phyloP scores from a whole-genome alignment of 2,329 filamentous ascomycete species.

The Colletotrichum musicola region DNA sequence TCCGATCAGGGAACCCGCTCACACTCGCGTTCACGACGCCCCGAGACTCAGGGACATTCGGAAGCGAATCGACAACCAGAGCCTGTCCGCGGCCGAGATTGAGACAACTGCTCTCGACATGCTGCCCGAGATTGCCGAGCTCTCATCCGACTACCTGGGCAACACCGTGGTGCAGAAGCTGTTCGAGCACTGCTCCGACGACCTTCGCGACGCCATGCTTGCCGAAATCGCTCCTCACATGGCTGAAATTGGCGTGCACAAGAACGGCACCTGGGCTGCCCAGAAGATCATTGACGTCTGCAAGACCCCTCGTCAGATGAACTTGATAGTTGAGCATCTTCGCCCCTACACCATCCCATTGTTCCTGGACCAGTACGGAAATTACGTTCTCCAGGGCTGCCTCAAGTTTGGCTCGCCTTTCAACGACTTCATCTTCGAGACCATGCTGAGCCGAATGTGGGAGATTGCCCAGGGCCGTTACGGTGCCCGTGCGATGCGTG shows the following conservation, averaged over 20 bases:
- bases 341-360: conserved; percentile 89
- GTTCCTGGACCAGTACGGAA: conserved; percentile 98
- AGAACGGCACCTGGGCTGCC: conserved; percentile 99
- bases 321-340: conserved; percentile 84
- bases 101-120: conserved; percentile 93
- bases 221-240: conserved; percentile 88
- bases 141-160: conserved; percentile 95
- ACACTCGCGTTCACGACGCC: conserved; percentile 91
- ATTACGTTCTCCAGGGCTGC: conserved; percentile 97
- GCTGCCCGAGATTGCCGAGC: conserved; percentile 95
- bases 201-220: conserved; percentile 92
- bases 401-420: conserved; percentile 89
- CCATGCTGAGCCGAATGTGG: conserved; percentile 95
- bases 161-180: conserved; percentile 99
- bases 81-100: conserved; percentile 86
- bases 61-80: conserved; percentile 97
- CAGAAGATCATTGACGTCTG: conserved; percentile 99
- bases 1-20: conserved; percentile 87
- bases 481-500: conserved; percentile 94
- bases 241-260: conserved; percentile 97
- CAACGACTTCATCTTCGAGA: conserved; percentile 98
- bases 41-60: conserved; percentile 95
- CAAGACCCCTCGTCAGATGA: conserved; percentile 85
- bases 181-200: conserved; percentile 95
- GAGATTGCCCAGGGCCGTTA: conserved; percentile 93